Evolutionary conservation across 1,139 yeast species (phyloP).

Genomic region (Yamadazyma atlantica): DNA sequence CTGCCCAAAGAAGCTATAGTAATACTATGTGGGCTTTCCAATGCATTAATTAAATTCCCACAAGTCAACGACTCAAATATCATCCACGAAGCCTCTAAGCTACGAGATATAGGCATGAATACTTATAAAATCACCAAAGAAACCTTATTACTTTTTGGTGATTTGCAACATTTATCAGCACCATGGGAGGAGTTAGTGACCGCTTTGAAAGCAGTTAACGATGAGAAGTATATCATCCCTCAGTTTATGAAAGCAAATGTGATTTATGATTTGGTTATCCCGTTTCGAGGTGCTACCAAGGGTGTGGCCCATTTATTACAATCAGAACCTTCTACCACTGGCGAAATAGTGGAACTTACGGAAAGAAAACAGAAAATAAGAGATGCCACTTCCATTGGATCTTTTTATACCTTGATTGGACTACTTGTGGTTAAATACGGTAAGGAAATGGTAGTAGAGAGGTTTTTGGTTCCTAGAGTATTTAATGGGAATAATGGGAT

Average conservation of each 20-base stretch:
- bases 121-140: constrained; percentile 12
- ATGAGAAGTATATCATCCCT: constrained; percentile 23
- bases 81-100: constrained; percentile 14
- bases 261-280: constrained; percentile 28
- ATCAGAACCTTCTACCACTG: neutral
- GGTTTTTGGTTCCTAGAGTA: constrained; percentile 28
- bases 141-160: constrained; percentile 22
- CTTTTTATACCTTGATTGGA: constrained; percentile 44
- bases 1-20: constrained; percentile 23
- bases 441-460: constrained; percentile 20
- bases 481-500: constrained; percentile 31
- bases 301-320: neutral
- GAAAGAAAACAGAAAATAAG: constrained; percentile 16
- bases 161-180: constrained; percentile 26
- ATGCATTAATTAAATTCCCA: constrained; percentile 7
- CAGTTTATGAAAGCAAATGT: constrained; percentile 34
- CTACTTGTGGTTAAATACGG: constrained; percentile 32
- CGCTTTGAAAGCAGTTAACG: constrained; percentile 17
- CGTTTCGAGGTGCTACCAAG: constrained; percentile 29
- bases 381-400: constrained; percentile 31
- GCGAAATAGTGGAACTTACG: constrained; percentile 10
- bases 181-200: constrained; percentile 26
- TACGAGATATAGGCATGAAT: constrained; percentile 13
- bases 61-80: neutral
- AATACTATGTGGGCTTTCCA: constrained; percentile 23